Base-by-base conservation (phyloP, 495 filamentous ascomycete species). In the Tuber calosporum region DNA sequence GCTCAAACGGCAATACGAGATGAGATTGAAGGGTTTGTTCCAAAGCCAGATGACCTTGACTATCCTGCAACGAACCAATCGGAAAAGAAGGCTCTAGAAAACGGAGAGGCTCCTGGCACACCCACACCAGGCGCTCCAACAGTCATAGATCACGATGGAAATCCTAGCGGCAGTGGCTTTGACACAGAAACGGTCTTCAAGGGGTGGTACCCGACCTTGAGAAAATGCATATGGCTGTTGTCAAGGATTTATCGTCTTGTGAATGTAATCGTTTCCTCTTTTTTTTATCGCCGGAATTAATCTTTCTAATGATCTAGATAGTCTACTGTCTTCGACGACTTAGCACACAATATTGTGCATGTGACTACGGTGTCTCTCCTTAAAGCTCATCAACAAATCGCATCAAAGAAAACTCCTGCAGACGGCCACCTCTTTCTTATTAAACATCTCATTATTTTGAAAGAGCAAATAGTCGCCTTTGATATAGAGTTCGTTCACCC, bases 391-490 rank as follows among this genome's bases (percentile, higher is more conserved):
- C 81, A 82, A 41, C 83, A 84, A 20, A 86, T 92, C 39, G 81
- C 85, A 26, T 84, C 76, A 75, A 86, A 85, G 19, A 75, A 72
- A 66, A 85, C 86, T 22, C 81, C 85, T 5, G 84, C 84, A 8
- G 89, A 92, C 81, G 86, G 85, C 11, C 86, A 90, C 73, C 86
- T 93, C 38, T 93, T 93, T 82, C 85, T 92, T 22, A 87, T 93
- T 83, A 89, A 87, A 69, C 90, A 93, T 77, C 86, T 93, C 20
- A 88, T 93, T 43, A 86, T 90, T 72, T 84, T 93, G 2, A 92
- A 92, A 81, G 88, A 90, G 74, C 90, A 92, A 82, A 92, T 93
- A 69, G 90, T 92, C 34, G 90, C 90, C 43, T 93, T 93, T 75
- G 90, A 93, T 82, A 92, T 93, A 38, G 80, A 81, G 83, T 92